Evolutionary conservation across 768 basidiomycete species (phyloP).

Genomic region (Antrodiella citrinella): DNA sequence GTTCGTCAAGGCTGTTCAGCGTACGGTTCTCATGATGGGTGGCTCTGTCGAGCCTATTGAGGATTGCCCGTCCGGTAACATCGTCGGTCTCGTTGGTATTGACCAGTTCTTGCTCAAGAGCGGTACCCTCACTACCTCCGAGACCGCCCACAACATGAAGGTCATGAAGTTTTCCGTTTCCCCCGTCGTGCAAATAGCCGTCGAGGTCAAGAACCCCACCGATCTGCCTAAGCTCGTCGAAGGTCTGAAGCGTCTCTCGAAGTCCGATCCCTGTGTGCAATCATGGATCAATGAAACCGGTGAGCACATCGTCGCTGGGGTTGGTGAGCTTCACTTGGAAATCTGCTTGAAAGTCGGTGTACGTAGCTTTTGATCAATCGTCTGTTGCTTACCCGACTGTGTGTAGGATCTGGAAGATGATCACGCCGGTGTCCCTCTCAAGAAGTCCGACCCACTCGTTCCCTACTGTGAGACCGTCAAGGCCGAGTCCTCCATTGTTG

Average conservation of each 20-base stretch:
- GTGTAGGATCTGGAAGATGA: conserved; percentile 94
- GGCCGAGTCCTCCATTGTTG: conserved; percentile 90
- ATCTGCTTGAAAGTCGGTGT: conserved; percentile 88
- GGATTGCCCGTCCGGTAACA: conserved; percentile 98
- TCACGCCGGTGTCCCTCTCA: conserved; percentile 98
- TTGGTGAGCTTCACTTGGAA: conserved; percentile 98
- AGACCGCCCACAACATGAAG: conserved; percentile 99
- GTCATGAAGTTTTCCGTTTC: conserved; percentile 99
- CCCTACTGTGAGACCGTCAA: conserved; percentile 97
- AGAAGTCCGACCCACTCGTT: conserved; percentile 96
- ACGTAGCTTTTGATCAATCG: neutral
- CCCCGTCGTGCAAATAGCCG: conserved; percentile 97
- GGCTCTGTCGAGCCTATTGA: conserved; percentile 97
- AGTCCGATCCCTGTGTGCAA: conserved; percentile 99
- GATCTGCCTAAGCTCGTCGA: conserved; percentile 99
- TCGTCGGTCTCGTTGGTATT: conserved; percentile 97
- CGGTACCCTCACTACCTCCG: conserved; percentile 94
- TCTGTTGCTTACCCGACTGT: conserved; percentile 2
- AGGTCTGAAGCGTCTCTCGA: conserved; percentile 99
- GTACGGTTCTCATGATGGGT: conserved; percentile 99
- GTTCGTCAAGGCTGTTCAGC: conserved; percentile 96
- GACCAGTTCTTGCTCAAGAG: conserved; percentile 99
- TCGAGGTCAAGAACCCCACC: conserved; percentile 99
- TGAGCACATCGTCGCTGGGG: conserved; percentile 98
- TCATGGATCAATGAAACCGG: conserved; percentile 88